Evolutionary conservation across 177 flowering plant genomes (phyloP).

Genomic region (Tripterygium wilfordii): DNA sequence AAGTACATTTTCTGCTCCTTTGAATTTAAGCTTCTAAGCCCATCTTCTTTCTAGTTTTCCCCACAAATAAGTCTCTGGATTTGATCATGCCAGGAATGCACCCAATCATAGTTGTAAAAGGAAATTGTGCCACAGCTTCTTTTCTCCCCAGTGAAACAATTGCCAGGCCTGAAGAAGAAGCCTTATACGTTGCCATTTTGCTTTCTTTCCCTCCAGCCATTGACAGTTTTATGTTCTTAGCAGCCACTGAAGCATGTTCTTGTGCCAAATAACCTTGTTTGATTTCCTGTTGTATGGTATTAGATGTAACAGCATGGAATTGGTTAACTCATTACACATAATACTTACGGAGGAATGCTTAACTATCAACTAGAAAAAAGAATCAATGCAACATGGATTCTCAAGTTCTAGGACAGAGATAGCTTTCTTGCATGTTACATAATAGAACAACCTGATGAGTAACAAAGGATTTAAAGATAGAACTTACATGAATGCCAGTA

Average conservation of each 20-base stretch:
- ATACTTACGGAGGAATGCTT: too few species aligned
- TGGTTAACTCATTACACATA: too few species aligned
- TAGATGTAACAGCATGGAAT: too few species aligned
- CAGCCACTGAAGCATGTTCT: slow-evolving; percentile 56
- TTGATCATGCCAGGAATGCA: slow-evolving; percentile 72
- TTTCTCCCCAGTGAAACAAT: slow-evolving; percentile 78
- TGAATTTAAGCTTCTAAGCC: slow-evolving; percentile 11
- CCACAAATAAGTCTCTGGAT: slow-evolving; percentile 75
- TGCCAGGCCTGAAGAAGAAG: slow-evolving; percentile 27
- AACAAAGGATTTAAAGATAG: too few species aligned
- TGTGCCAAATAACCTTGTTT: slow-evolving; percentile 81
- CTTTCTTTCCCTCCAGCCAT: background rate
- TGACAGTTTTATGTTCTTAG: slow-evolving; percentile 19
- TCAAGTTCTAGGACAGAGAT: too few species aligned
- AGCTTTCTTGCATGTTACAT: too few species aligned
- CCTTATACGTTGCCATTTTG: background rate
- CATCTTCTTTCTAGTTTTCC: slow-evolving; percentile 44
- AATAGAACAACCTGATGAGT: too few species aligned
- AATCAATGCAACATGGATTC: too few species aligned
- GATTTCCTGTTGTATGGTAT: slow-evolving; percentile 59
- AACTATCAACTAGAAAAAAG: too few species aligned
- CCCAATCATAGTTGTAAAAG: slow-evolving; percentile 54
- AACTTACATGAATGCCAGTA: slow-evolving; percentile 62
- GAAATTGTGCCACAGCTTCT: slow-evolving; percentile 73
- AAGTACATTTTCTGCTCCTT: too few species aligned